phyloP scores from a whole-genome alignment of 805 yeast species.

The Wickerhamiella nectarea region DNA sequence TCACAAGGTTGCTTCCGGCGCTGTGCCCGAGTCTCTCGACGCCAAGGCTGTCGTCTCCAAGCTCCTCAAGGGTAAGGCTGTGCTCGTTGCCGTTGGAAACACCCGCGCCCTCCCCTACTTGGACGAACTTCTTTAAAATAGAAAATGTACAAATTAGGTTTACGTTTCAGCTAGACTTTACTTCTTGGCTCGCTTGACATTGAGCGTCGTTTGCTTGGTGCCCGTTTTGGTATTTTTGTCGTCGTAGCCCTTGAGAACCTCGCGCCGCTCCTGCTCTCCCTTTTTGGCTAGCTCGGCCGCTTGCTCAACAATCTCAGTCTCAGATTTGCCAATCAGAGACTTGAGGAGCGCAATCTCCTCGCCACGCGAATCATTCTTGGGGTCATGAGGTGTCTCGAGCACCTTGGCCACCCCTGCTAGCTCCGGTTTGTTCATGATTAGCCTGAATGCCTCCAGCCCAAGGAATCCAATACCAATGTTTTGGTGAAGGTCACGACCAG shows the following conservation, averaged over 20 bases:
- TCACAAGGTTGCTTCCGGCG: constrained; percentile 32
- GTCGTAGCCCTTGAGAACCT: constrained; percentile 29
- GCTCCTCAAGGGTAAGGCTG: constrained; percentile 41
- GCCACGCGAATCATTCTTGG: constrained; percentile 40
- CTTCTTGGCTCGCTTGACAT: background rate
- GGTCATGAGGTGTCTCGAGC: constrained; percentile 61
- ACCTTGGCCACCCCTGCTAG: constrained; percentile 61
- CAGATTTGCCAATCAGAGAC: constrained; percentile 52
- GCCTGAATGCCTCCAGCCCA: constrained; percentile 72
- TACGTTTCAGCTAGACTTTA: background rate
- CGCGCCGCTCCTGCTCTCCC: constrained; percentile 61
- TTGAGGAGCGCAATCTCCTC: constrained; percentile 68
- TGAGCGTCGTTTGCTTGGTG: background rate
- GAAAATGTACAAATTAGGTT: background rate
- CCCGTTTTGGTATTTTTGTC: constrained; percentile 1
- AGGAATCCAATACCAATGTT: constrained; percentile 78
- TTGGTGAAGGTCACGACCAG: constrained; percentile 85
- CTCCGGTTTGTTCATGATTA: constrained; percentile 54
- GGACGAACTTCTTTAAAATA: constrained; percentile 58
- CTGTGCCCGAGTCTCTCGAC: constrained; percentile 29
- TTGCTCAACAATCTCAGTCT: constrained; percentile 39
- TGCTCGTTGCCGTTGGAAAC: constrained; percentile 84
- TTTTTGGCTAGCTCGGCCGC: constrained; percentile 35
- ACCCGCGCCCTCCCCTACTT: constrained; percentile 73
- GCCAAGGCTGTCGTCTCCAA: constrained; percentile 25